Base-by-base conservation (phyloP, 495 filamentous ascomycete genomes). In the Penicillium egyptiacum region DNA sequence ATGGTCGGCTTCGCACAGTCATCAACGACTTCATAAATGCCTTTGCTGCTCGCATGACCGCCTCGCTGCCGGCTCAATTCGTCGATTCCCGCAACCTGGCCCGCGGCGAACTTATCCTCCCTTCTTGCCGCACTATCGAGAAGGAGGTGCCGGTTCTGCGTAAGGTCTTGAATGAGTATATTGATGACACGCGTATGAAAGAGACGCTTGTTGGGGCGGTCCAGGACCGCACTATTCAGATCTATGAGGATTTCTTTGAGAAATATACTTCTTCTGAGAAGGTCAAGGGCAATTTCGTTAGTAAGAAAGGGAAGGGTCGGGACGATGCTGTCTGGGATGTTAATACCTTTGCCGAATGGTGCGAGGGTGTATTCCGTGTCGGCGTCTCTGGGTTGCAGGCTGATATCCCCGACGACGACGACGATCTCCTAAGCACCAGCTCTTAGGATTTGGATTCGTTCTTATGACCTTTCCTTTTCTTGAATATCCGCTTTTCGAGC, bases 21-120 rank as follows among this genome's bases (percentile, higher is more conserved):
- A 94, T 96, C 61, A 88, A 86, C 48, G 87, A 89, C 22, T 92
- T 94, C 60, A 90, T 89, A 30, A 83, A 82, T 55, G 71, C 70
- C 20, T 82, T 81, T 57, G 81, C 83, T 2, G 67, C 67, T 9
- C 72, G 78, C 40, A 87, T 86, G 78, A 85, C 81, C 2, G 71
- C 74, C 25, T 72, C 80, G 0, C 68, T 85, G 5, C 70, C 75
- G 2, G 58, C 69, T 3, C 76, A 76, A 43, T 75, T 78, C 55
- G 65, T 74, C 35, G 75, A 76, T 57, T 70, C 65, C 2, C 61
- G 71, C 4, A 74, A 74, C 54, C 57, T 74, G 8, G 64, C 74
- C 46, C 65, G 60, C 17, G 71, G 76, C 26, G 71, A 73, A 44
- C 58, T 72, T 12, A 74, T 76, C 41, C 67, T 69, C 55, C 68